Evolutionary conservation across 1,284 basidiomycete species (phyloP).

Genomic region (Retiboletus flavoniger): DNA sequence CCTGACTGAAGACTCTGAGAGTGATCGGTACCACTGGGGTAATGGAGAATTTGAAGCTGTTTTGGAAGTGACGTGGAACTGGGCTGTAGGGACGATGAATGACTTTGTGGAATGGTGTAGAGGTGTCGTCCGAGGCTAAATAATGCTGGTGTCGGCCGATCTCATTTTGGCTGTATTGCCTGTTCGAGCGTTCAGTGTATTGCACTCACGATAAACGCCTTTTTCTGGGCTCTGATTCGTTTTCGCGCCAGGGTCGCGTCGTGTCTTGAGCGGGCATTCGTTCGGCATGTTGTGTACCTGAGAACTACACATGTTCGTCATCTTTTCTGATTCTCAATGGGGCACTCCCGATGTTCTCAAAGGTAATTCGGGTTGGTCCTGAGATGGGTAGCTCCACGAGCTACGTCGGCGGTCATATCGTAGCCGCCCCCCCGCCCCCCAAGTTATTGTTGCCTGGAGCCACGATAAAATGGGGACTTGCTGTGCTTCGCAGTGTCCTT

Average conservation of each 20-base stretch:
- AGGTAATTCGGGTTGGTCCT: background rate
- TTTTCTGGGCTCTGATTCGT: background rate
- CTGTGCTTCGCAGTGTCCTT: background rate
- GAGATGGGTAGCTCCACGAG: background rate
- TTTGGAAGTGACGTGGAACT: slow-evolving; percentile 61
- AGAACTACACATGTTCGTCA: background rate
- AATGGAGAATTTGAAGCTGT: slow-evolving; percentile 62
- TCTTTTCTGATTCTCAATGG: background rate
- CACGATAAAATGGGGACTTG: background rate
- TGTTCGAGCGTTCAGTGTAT: background rate
- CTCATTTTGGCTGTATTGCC: background rate
- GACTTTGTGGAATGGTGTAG: slow-evolving; percentile 27
- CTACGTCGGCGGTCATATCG: background rate
- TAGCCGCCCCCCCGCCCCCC: background rate
- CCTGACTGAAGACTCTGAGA: slow-evolving; percentile 52
- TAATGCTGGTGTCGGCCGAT: background rate
- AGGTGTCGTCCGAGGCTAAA: slow-evolving; percentile 18
- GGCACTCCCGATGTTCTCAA: background rate
- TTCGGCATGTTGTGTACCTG: background rate
- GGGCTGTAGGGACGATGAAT: slow-evolving; percentile 34
- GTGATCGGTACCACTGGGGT: slow-evolving; percentile 55
- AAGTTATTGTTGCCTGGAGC: background rate
- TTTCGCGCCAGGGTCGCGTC: background rate
- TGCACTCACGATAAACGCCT: too few species aligned
- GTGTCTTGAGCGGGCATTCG: background rate